Evolutionary conservation across 192 early-diverging fungal genomes (phyloP).

Genomic region (Haplosporangium gracile): DNA sequence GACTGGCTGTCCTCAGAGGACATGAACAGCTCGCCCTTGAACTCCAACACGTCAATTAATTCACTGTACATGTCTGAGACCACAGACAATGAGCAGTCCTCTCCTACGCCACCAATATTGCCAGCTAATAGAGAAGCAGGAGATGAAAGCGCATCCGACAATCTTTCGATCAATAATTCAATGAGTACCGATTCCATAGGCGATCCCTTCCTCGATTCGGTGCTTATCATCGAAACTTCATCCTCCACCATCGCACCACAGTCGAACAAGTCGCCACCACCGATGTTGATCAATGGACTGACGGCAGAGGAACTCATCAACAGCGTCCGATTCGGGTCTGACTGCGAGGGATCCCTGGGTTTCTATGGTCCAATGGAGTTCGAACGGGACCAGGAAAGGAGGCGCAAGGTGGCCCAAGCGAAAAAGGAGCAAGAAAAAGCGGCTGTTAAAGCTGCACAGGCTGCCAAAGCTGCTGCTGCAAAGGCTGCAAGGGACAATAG

Average conservation of each 20-base stretch:
- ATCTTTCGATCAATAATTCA: background rate
- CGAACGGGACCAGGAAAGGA: conserved; percentile 18
- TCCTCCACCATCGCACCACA: background rate
- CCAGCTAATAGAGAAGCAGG: no score
- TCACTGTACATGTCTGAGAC: background rate
- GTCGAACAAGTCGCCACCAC: background rate
- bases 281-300: conserved; percentile 34
- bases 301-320: conserved; percentile 25
- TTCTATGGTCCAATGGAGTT: conserved; percentile 29
- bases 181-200: background rate
- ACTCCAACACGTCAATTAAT: background rate
- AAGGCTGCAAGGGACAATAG: background rate
- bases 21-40: background rate
- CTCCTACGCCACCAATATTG: no score
- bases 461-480: background rate
- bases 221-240: background rate
- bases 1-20: background rate
- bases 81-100: no score
- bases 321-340: conserved; percentile 28
- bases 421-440: background rate
- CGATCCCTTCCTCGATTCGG: background rate
- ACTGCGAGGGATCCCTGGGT: conserved; percentile 19
- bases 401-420: background rate
- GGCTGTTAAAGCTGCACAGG: background rate
- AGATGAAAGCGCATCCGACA: background rate